Evolutionary conservation across 108 stramenopile species (phyloP).

Genomic region (Fragilaria crotonensis): DNA sequence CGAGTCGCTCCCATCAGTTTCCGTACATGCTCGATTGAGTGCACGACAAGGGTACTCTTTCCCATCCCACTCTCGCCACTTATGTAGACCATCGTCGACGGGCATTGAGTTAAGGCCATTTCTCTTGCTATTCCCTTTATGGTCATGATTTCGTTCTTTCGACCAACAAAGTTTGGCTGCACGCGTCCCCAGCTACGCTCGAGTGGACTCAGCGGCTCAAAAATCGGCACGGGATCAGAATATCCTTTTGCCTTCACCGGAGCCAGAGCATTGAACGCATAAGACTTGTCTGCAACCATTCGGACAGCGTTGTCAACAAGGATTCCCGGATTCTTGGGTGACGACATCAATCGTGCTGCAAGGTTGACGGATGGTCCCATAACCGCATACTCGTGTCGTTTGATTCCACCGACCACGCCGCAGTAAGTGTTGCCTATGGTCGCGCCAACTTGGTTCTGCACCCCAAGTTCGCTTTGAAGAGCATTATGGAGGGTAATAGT

Average conservation of each 20-base stretch:
- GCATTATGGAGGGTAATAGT: conserved; percentile 49
- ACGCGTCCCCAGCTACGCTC: conserved; percentile 41
- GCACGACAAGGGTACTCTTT: conserved; percentile 43
- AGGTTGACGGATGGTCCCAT: conserved; percentile 71
- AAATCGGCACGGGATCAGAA: conserved; percentile 55
- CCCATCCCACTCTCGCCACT: conserved; percentile 49
- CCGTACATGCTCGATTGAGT: conserved; percentile 38
- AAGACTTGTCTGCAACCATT: conserved; percentile 27
- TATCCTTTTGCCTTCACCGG: conserved; percentile 57
- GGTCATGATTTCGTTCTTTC: conserved; percentile 38
- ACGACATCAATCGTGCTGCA: conserved; percentile 59
- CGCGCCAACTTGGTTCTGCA: conserved; percentile 44
- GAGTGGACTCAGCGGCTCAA: conserved; percentile 37
- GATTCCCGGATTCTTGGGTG: conserved; percentile 48
- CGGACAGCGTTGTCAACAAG: conserved; percentile 56
- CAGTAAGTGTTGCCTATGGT: conserved; percentile 70
- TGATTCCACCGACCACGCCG: conserved; percentile 64
- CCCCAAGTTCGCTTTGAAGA: conserved; percentile 42
- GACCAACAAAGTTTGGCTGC: conserved; percentile 48
- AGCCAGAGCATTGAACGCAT: conserved; percentile 47
- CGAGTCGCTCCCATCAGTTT: conserved; percentile 28
- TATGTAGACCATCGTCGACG: conserved; percentile 32
- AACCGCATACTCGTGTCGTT: conserved; percentile 62
- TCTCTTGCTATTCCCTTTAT: conserved; percentile 41
- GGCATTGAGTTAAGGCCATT: conserved; percentile 12